phyloP scores from a whole-genome alignment of 108 stramenopile genomes.

The Discostella pseudostelligera region DNA sequence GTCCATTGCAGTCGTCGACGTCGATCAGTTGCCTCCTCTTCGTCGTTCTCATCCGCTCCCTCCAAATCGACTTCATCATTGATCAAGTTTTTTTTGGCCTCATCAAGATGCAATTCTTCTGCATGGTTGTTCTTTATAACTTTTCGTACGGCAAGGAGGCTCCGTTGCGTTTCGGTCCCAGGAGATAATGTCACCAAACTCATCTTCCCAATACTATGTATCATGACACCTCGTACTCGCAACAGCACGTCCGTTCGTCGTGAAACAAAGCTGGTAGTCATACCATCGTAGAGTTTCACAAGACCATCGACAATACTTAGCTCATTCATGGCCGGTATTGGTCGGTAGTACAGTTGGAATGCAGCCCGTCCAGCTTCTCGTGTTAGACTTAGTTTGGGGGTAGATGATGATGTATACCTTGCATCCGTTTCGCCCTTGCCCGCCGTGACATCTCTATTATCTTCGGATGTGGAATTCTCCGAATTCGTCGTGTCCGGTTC shows the following conservation, averaged over 20 bases:
- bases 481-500: constrained; percentile 7
- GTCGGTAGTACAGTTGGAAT: constrained; percentile 69
- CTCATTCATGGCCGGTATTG: constrained; percentile 79
- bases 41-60: not conserved
- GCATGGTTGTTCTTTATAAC: not conserved
- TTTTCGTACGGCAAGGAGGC: not conserved
- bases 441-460: not conserved
- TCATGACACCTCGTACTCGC: constrained; percentile 68
- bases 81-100: not conserved
- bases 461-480: constrained; percentile 19
- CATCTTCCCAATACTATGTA: constrained; percentile 69
- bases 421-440: not conserved
- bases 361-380: constrained; percentile 61
- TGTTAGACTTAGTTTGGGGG: constrained; percentile 42
- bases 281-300: constrained; percentile 73
- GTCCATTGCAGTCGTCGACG: constrained; percentile 4
- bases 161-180: not conserved
- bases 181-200: constrained; percentile 61
- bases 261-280: constrained; percentile 60
- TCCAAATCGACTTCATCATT: not conserved
- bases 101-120: not conserved
- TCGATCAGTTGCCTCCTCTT: not conserved
- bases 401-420: not conserved
- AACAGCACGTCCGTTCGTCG: constrained; percentile 58
- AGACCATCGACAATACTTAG: constrained; percentile 81